Evolutionary conservation across 1,284 basidiomycete species (phyloP).

Genomic region (Inonotus hispidus): DNA sequence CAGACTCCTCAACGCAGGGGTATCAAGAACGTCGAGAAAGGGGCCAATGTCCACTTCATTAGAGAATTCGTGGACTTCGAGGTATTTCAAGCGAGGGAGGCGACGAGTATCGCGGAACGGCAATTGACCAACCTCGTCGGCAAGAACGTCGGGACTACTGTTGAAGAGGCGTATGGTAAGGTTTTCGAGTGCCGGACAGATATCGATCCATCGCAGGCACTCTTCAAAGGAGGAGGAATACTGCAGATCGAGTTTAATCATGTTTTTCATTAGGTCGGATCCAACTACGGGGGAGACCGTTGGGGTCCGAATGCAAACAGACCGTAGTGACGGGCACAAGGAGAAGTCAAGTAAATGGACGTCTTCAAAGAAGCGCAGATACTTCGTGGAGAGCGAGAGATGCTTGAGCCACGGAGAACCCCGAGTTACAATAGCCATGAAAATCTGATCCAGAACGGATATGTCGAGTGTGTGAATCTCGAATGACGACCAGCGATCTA

Average conservation of each 20-base stretch:
- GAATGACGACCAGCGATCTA: conserved; percentile 8
- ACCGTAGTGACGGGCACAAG: conserved; percentile 1
- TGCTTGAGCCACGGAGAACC: conserved; percentile 8
- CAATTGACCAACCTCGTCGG: neutral
- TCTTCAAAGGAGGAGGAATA: conserved; percentile 14
- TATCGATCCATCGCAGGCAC: conserved; percentile 14
- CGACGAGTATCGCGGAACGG: neutral
- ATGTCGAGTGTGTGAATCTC: conserved; percentile 13
- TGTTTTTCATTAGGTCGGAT: conserved; percentile 3
- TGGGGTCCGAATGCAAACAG: conserved; percentile 5
- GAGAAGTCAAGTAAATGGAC: conserved; percentile 7
- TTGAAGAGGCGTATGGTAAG: conserved; percentile 10
- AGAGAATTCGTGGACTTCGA: conserved; percentile 13
- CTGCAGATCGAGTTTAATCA: conserved; percentile 9
- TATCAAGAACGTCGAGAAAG: conserved; percentile 9
- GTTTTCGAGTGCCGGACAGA: conserved; percentile 11
- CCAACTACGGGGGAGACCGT: conserved; percentile 1
- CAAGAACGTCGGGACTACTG: neutral
- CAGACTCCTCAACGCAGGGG: neutral
- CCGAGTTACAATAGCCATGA: conserved; percentile 3
- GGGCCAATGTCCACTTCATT: conserved; percentile 5
- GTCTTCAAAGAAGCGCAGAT: conserved; percentile 9
- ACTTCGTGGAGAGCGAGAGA: conserved; percentile 11
- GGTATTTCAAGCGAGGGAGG: neutral
- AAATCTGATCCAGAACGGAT: conserved; percentile 3